A percentile compares a stretch with the other conserved stretches of the same genome.
phyloP scores from a whole-genome alignment of 2,329 filamentous ascomycete genomes.

The Fusarium nisikadoi region DNA sequence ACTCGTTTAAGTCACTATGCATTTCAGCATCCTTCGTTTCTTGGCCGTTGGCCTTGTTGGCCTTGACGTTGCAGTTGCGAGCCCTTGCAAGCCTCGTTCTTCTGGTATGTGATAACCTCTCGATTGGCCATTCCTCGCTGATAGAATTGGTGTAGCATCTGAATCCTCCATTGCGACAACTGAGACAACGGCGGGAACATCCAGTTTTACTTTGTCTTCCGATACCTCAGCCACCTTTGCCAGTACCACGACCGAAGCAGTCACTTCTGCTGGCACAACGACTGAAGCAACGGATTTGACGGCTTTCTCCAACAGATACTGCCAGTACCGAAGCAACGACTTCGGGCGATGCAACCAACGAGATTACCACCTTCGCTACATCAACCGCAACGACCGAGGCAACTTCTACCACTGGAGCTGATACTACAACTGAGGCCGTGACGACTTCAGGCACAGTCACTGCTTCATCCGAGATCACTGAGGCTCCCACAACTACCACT shows the following conservation, averaged over 20 bases:
- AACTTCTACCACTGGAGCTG: not conserved
- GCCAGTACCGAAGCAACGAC: not conserved
- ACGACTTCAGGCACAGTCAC: not conserved
- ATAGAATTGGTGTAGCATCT: not conserved
- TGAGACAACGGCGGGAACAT: not conserved
- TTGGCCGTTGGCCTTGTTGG: not conserved
- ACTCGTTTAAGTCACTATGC: not conserved
- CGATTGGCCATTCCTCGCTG: accelerated
- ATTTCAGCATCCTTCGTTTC: not conserved
- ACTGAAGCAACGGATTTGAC: not conserved
- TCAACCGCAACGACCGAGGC: not conserved
- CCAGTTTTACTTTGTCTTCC: not conserved
- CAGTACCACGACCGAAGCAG: not conserved
- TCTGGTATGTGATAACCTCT: not conserved
- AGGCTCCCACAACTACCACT: not conserved
- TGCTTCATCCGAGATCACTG: not conserved
- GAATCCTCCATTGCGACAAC: not conserved
- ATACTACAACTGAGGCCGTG: not conserved
- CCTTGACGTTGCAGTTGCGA: not conserved
- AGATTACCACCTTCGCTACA: not conserved
- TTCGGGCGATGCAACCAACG: not conserved
- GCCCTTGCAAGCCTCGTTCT: not conserved
- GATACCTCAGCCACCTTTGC: not conserved
- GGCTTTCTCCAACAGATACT: not conserved
- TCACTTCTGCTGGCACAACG: not conserved